These are phyloP conservation scores for Neurospora sublineolata DNA, from an alignment of 495 filamentous ascomycete genomes.

Conservation along the genomic window DNA sequence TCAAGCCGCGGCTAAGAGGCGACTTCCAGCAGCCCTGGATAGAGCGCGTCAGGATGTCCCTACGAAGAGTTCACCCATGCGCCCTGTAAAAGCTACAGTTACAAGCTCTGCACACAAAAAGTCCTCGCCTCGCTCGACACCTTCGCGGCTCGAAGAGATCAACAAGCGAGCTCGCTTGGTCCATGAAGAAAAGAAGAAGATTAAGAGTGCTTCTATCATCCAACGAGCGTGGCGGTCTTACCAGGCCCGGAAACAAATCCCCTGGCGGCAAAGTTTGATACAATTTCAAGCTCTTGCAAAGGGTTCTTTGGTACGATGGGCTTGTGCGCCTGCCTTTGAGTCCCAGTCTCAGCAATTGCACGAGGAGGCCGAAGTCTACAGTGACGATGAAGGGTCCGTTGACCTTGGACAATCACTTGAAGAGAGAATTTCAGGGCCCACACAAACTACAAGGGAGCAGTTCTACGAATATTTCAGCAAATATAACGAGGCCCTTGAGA, in stretches of 20 bases:
- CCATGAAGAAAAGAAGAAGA: neutral
- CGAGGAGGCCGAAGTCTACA: neutral
- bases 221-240: neutral
- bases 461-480: slow-evolving; percentile 18
- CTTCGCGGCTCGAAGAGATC: neutral
- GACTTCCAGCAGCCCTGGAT: neutral
- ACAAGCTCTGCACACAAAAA: neutral
- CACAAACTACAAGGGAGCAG: slow-evolving; percentile 1
- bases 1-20: neutral
- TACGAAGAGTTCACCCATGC: neutral
- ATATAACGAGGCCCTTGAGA: slow-evolving; percentile 7
- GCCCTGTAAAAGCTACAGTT: neutral
- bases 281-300: neutral
- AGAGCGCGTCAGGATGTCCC: neutral
- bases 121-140: neutral
- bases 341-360: neutral
- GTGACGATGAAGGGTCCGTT: neutral
- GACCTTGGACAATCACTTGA: neutral
- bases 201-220: neutral
- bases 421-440: neutral
- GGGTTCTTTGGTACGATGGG: neutral
- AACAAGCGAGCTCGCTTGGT: neutral
- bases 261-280: neutral
- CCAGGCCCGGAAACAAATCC: neutral
- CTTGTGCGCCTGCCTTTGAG: neutral